Percentiles rank a stretch among this genome's conserved stretches.
phyloP scores from a whole-genome alignment of 2,329 filamentous ascomycete genomes.

The Chrysoporthe deuterocubensis region DNA sequence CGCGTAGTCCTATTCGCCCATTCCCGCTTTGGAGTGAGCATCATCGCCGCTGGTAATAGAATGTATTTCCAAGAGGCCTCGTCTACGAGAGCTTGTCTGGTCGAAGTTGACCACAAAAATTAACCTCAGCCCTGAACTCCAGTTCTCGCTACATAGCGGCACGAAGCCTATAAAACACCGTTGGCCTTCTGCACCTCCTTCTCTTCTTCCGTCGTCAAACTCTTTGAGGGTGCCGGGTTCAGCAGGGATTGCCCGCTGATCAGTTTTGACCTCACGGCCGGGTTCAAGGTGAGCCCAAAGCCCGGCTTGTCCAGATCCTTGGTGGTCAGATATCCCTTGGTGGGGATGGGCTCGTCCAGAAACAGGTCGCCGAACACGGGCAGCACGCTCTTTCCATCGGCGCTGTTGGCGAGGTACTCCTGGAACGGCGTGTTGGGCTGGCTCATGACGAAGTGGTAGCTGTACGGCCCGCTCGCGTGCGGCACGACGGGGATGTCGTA shows the following conservation, averaged over 20 bases:
- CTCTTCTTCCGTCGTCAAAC: conserved; percentile 28
- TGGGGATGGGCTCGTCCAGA: conserved; percentile 85
- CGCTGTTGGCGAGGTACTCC: conserved; percentile 92
- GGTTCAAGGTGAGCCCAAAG: conserved; percentile 87
- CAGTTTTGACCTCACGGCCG: conserved; percentile 69
- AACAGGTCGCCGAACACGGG: conserved; percentile 94
- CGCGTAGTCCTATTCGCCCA: too few relatives aligned
- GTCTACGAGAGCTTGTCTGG: neutral
- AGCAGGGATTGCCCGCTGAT: conserved; percentile 77
- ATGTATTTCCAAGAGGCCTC: neutral
- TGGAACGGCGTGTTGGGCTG: conserved; percentile 94
- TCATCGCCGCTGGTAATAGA: too few relatives aligned
- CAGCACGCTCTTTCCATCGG: conserved; percentile 85
- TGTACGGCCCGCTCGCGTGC: conserved; percentile 93
- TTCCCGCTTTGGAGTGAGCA: too few relatives aligned
- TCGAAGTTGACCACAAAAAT: neutral
- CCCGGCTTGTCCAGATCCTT: conserved; percentile 85
- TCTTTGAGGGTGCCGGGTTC: conserved; percentile 62
- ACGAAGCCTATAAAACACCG: neutral
- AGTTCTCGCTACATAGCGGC: neutral
- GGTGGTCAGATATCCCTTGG: conserved; percentile 78
- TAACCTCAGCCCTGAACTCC: neutral
- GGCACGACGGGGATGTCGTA: conserved; percentile 95
- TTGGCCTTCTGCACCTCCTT: conserved; percentile 32
- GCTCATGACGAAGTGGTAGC: conserved; percentile 93